Conservation (phyloP, 2,329 filamentous ascomycete species). For the Cadophora sp. region DNA sequence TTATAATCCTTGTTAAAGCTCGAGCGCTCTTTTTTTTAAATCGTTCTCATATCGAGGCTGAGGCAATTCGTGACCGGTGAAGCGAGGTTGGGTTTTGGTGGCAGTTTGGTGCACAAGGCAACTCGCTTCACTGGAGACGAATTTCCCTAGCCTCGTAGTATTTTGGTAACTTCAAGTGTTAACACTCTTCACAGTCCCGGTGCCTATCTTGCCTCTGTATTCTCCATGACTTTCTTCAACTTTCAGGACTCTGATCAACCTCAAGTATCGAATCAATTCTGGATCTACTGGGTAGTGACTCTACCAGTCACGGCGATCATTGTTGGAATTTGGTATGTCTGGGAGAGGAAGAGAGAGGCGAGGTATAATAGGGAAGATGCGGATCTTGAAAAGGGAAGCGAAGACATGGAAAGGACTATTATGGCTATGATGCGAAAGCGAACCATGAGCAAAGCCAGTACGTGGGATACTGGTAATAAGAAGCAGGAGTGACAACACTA, state of each 20-base stretch:
- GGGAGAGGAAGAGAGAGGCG: slow-evolving; percentile 36
- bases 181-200: slow-evolving; percentile 51
- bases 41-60: too few species aligned
- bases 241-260: slow-evolving; percentile 49
- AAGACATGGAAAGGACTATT: slow-evolving; percentile 40
- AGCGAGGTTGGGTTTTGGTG: too few species aligned
- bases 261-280: slow-evolving; percentile 56
- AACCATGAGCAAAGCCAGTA: slow-evolving; percentile 38
- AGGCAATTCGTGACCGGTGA: too few species aligned
- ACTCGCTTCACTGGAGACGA: too few species aligned
- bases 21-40: too few species aligned
- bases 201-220: slow-evolving; percentile 66
- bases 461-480: slow-evolving; percentile 33
- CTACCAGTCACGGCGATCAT: slow-evolving; percentile 62
- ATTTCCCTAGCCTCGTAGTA: too few species aligned
- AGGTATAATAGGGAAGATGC: slow-evolving; percentile 37
- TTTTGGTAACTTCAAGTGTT: too few species aligned
- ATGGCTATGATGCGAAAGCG: slow-evolving; percentile 40
- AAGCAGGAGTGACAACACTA: slow-evolving; percentile 18
- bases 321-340: slow-evolving; percentile 59
- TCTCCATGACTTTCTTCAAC: slow-evolving; percentile 72
- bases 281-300: slow-evolving; percentile 69
- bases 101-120: too few species aligned
- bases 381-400: slow-evolving; percentile 38
- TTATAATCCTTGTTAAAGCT: too few species aligned